Evolutionary conservation across 352 stramenopile species (phyloP), one percentile per base, ranked within the genome.

Genomic region (Phytopythium montanum): DNA sequence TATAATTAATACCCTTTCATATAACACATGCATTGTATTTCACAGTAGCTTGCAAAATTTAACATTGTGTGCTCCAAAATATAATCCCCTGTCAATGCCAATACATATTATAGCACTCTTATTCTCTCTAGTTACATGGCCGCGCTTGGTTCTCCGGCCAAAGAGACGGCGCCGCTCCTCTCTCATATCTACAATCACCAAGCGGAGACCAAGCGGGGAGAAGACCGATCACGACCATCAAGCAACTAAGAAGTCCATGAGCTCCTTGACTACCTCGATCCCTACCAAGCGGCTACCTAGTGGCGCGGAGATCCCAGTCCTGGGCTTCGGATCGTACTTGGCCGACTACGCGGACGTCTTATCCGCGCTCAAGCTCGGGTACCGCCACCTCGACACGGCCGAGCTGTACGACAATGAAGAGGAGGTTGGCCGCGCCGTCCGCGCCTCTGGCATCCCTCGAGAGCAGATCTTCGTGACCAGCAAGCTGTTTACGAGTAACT

Each of bases 311-410:
- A 72, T 76, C 18, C 68, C 68, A 5, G 5, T 23, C 4, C 12
- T 75, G 8, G 68, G 64, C 19, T 39, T 75, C 1, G 68, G 68
- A 19, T 59, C 66, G 9, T 75, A 61, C 41, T 26, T 70, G 53
- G 66, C 54, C n/a, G 31, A 38, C 4, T 68, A 76, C 55, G n/a
- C 66, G 12, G 55, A 45, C 4, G 69, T 76, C 13, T 50, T 54
- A n/a, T 45, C 13, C 18, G 69, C 65, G 8, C 56, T 93, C 9
- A 51, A 81, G 29, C 41, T 83, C 0, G 83, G 85, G 36, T 87
- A 88, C 36, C 68, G 85, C 18, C 77, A 90, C 50, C 89, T 95
- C 61, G 85, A 95, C 62, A 86, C 75, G 13, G 85, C 85, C 2
- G 61, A 83, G 50, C 33, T 81, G 0, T 95, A 95, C 63, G 45